Percentiles rank a stretch among this genome's conserved stretches.
These are phyloP conservation scores for Gymnopilus dilepis DNA, from an alignment of 768 basidiomycete species.

Conservation along the genomic window DNA sequence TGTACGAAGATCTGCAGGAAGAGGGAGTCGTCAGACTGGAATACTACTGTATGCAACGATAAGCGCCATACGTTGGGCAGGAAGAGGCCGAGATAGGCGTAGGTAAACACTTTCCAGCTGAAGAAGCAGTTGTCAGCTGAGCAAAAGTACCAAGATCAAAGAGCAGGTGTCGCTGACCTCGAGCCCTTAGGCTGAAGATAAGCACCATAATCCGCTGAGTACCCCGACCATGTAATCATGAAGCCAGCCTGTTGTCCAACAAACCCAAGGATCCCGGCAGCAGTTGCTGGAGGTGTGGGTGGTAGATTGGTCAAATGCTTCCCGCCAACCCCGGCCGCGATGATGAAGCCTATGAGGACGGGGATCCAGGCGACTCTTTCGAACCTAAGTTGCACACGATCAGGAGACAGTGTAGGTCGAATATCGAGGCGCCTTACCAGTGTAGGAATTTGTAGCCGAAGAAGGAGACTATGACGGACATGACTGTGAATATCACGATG, in stretches of 20 bases:
- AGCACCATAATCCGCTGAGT: constrained; percentile 74
- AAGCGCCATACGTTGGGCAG: constrained; percentile 50
- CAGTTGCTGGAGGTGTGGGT: constrained; percentile 55
- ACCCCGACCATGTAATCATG: constrained; percentile 60
- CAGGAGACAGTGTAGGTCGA: no score
- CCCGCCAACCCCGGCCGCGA: constrained; percentile 71
- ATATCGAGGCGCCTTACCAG: constrained; percentile 36
- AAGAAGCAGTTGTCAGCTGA: constrained; percentile 25
- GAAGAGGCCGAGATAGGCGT: constrained; percentile 72
- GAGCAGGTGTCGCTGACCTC: constrained; percentile 6
- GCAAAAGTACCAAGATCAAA: neutral
- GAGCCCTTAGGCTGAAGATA: constrained; percentile 47
- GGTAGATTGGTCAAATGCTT: constrained; percentile 61
- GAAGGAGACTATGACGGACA: constrained; percentile 70
- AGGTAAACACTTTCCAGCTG: constrained; percentile 66
- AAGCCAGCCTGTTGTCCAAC: constrained; percentile 73
- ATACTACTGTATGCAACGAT: no score
- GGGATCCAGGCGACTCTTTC: constrained; percentile 82
- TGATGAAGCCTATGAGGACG: constrained; percentile 68
- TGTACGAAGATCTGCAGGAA: constrained; percentile 43
- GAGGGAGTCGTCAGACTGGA: neutral
- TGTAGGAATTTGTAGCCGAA: constrained; percentile 54
- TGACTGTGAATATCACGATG: constrained; percentile 72
- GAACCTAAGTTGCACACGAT: constrained; percentile 44
- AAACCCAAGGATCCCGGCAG: constrained; percentile 60